Base-by-base conservation (phyloP, 2,329 filamentous ascomycete species). In the Daldinia sp. region DNA sequence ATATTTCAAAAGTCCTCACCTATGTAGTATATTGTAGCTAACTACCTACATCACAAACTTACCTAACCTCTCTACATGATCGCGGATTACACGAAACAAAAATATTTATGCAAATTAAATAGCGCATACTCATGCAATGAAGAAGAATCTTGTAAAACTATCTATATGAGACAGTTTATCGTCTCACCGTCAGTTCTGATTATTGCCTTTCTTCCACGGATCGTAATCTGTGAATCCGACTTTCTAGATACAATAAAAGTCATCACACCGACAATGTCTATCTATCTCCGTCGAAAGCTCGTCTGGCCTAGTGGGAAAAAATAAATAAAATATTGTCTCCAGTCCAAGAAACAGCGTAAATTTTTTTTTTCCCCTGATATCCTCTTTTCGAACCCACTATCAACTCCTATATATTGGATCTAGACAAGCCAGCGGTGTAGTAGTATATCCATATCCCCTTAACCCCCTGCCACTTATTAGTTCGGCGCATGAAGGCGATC, bases 401-500 rank as follows among this genome's bases (percentile, higher is more conserved):
- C 39, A 9, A 13, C n/a, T 51, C 57, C 15, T 18, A 55, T 55
- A 56, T 41, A 56, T 41, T 28, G 23, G 53, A 6, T 56, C 23
- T 9, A 55, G 15, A 41, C 39, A 54, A 54, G 35, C 46, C 56
- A 57, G 54, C 53, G 48, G 41, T 65, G 53, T 44, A 41, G 41
- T 65, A 23, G 57, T 59, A 54, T 39, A 15, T 55, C 37, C 56
- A 23, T 10, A 10, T 7, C 33, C 33, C 33, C 6, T 33, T 9
- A 23, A 23, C 50, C 55, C 60, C 62, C 56, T 56, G 41, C 39
- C 42, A 57, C 5, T 7, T 18, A 13, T 12, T 53, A n/a, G 26
- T 62, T 51, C 18, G 26, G 42, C 51, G 68, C 68, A 70, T 70
- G 50, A 70, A 57, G 68, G 56, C 53, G 67, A 70, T 70, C 65